A percentile compares a stretch with the other conserved stretches of the same genome.
phyloP scores from a whole-genome alignment of 495 filamentous ascomycete species.

The Monascus purpureus region DNA sequence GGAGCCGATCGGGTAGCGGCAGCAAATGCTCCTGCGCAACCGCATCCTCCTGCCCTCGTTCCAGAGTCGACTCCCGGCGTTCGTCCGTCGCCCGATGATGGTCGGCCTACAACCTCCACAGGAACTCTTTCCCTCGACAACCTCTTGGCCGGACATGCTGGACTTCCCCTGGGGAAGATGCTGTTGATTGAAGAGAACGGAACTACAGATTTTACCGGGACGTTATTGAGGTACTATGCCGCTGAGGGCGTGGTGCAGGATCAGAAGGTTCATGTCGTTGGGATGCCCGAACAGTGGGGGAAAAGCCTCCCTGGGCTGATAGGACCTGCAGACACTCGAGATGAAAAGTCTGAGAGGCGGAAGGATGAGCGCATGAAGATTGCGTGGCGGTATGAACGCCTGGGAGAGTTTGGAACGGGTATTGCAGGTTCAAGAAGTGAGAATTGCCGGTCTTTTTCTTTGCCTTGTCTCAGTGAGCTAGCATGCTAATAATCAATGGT shows the following conservation, averaged over 20 bases:
- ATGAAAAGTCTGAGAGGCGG: constrained; percentile 22
- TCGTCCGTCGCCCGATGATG: constrained; percentile 80
- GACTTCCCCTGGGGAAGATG: constrained; percentile 67
- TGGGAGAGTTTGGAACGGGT: constrained; percentile 50
- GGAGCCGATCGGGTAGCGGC: constrained; percentile 18
- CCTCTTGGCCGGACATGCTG: constrained; percentile 78
- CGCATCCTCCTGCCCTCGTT: constrained; percentile 16
- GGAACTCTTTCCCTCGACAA: constrained; percentile 74
- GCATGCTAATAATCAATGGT: not conserved
- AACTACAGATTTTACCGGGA: constrained; percentile 84
- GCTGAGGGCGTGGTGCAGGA: constrained; percentile 89
- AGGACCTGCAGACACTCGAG: constrained; percentile 31
- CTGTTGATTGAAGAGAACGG: constrained; percentile 83
- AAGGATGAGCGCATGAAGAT: constrained; percentile 85
- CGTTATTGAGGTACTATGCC: constrained; percentile 76
- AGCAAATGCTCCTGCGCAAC: constrained; percentile 16
- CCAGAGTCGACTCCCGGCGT: constrained; percentile 46
- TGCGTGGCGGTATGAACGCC: constrained; percentile 87
- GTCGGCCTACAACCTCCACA: constrained; percentile 79
- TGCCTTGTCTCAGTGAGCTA: constrained; percentile 1
- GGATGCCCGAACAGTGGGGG: constrained; percentile 64
- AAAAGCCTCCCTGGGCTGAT: constrained; percentile 67
- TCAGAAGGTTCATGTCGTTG: constrained; percentile 75
- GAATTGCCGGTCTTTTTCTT: too few relatives aligned
- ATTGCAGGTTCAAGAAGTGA: constrained; percentile 41